A percentile compares a stretch with the other conserved stretches of the same genome.
Conservation (phyloP, 75 land plant species). For the Azolla pinnata region DNA sequence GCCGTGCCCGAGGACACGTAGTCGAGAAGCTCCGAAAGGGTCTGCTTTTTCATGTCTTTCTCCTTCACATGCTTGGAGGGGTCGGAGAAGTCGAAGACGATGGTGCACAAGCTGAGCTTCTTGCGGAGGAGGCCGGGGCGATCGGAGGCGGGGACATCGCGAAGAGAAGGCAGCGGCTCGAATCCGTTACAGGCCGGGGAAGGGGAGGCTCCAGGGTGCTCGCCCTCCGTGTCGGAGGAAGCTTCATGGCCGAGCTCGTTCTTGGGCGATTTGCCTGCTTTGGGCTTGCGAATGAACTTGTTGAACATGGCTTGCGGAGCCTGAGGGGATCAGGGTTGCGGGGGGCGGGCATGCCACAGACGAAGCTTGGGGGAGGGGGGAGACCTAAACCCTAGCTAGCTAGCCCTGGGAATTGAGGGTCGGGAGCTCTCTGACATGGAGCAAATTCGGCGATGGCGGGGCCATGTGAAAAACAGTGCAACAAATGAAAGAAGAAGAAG, state of each 20-base stretch:
- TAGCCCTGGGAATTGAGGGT: too few relatives aligned
- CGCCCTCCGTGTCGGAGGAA: neutral
- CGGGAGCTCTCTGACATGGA: too few relatives aligned
- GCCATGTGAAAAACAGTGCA: too few relatives aligned
- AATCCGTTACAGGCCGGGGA: constrained; percentile 2
- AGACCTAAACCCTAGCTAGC: too few relatives aligned
- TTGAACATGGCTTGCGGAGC: neutral
- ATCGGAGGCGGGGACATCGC: constrained; percentile 68
- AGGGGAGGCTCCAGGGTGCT: neutral
- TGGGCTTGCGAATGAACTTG: constrained; percentile 4
- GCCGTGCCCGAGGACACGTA: constrained; percentile 54
- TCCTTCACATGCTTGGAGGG: constrained; percentile 59
- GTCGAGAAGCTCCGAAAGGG: constrained; percentile 74
- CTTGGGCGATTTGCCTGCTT: neutral
- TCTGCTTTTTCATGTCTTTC: constrained; percentile 76
- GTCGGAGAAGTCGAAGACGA: constrained; percentile 70
- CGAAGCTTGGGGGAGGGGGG: too few relatives aligned
- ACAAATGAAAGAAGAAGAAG: too few relatives aligned
- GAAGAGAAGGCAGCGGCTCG: constrained; percentile 62
- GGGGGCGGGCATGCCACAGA: too few relatives aligned
- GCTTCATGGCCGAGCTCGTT: too few relatives aligned
- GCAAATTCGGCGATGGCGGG: too few relatives aligned
- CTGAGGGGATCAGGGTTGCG: too few relatives aligned
- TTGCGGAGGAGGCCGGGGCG: constrained; percentile 57
- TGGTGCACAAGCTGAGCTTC: constrained; percentile 58